Conservation (phyloP, 1,139 yeast genomes). For the Yarrowia galli region DNA sequence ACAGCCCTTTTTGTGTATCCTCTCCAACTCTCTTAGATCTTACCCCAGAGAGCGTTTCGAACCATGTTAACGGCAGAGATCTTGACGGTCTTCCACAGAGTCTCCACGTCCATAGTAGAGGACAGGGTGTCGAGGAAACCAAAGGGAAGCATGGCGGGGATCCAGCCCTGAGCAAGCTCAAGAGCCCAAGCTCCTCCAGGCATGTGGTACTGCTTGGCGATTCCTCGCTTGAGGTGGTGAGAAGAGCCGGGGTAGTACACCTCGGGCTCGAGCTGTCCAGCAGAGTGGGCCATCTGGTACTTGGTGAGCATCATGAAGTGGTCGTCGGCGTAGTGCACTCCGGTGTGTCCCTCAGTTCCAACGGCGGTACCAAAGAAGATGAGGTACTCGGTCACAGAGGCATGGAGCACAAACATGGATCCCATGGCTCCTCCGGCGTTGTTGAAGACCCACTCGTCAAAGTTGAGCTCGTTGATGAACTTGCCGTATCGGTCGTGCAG, state of each 20-base stretch:
- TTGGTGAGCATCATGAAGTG: constrained; percentile 91
- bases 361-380: constrained; percentile 87
- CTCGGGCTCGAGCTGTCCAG: constrained; percentile 67
- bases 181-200: constrained; percentile 76
- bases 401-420: constrained; percentile 91
- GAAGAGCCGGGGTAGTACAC: constrained; percentile 74
- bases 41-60: constrained; percentile 69
- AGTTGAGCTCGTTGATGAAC: constrained; percentile 69
- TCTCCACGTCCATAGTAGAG: constrained; percentile 78
- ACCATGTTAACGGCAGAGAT: constrained; percentile 82
- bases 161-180: constrained; percentile 98
- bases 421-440: constrained; percentile 99
- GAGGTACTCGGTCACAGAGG: constrained; percentile 91
- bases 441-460: constrained; percentile 92
- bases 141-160: constrained; percentile 96
- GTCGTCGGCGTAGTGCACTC: constrained; percentile 95
- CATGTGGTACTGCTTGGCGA: constrained; percentile 85
- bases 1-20: too few relatives aligned
- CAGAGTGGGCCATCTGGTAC: constrained; percentile 72
- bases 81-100: constrained; percentile 71
- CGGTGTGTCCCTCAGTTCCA: constrained; percentile 96
- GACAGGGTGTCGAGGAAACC: constrained; percentile 83
- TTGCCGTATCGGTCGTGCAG: constrained; percentile 72
- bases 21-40: constrained; percentile 59
- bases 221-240: constrained; percentile 78